Evolutionary conservation across 2,329 filamentous ascomycete genomes (phyloP).

Genomic region (Trichoderma simmonsii): DNA sequence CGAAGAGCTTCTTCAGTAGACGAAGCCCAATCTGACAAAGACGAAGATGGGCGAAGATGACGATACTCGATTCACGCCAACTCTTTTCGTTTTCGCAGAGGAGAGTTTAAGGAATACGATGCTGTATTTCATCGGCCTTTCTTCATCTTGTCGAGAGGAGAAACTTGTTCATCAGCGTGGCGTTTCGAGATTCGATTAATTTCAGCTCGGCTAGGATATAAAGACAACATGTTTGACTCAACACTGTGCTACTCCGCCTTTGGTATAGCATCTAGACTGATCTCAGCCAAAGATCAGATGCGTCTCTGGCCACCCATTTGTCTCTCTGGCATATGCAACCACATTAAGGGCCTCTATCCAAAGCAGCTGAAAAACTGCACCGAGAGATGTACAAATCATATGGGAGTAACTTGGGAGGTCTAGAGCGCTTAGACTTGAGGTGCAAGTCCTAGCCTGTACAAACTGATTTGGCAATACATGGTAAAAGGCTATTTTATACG

Average conservation of each 20-base stretch:
- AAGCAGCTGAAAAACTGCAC: background rate
- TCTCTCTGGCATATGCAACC: background rate
- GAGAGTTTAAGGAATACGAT: background rate
- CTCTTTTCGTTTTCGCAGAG: background rate
- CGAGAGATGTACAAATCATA: background rate
- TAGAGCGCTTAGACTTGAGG: background rate
- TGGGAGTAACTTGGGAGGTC: background rate
- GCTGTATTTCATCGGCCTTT: background rate
- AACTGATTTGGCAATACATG: background rate
- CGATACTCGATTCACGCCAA: background rate
- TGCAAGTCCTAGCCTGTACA: background rate
- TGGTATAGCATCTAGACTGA: background rate
- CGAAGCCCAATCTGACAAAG: background rate
- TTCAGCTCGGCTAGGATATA: background rate
- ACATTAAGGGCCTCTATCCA: background rate
- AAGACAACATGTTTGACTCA: background rate
- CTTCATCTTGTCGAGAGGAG: background rate
- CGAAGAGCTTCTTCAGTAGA: conserved; percentile 77
- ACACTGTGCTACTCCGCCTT: background rate
- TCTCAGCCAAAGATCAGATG: background rate
- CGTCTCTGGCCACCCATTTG: background rate
- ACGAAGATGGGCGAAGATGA: background rate
- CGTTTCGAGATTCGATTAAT: conserved; percentile 30
- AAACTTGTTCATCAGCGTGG: conserved; percentile 36
- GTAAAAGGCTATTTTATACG: conserved; percentile 1